A percentile compares a stretch with the other conserved stretches of the same genome.
Conservation (phyloP, 495 filamentous ascomycete species). For the Annulohypoxylon nitens region DNA sequence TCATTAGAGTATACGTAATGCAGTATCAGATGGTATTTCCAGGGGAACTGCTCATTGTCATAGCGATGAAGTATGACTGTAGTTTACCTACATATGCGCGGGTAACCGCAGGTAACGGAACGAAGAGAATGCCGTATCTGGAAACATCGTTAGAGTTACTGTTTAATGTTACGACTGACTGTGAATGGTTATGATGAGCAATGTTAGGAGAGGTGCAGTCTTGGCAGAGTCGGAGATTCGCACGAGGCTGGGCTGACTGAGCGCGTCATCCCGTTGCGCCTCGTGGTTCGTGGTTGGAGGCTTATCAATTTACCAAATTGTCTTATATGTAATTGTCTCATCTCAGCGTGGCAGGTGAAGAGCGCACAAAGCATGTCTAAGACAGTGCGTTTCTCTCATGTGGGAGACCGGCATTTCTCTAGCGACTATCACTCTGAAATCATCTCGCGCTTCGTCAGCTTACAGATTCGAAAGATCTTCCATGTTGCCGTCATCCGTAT, state of each 20-base stretch:
- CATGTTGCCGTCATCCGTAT: slow-evolving; percentile 13
- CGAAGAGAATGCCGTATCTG: slow-evolving; percentile 40
- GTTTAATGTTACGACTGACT: neutral
- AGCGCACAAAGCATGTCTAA: slow-evolving; percentile 15
- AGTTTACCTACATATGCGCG: neutral
- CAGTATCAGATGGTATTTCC: neutral
- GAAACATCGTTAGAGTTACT: slow-evolving; percentile 29
- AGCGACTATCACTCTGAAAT: neutral
- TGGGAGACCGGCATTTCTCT: neutral
- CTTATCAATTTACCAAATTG: neutral
- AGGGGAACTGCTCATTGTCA: neutral
- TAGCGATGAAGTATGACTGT: neutral
- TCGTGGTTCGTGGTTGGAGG: slow-evolving; percentile 22
- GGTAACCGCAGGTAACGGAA: neutral
- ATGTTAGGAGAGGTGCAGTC: slow-evolving; percentile 1
- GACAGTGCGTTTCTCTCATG: slow-evolving; percentile 13
- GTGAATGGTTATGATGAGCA: slow-evolving; percentile 15
- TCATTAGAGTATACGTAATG: slow-evolving; percentile 8
- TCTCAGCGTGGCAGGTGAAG: slow-evolving; percentile 15
- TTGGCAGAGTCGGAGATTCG: slow-evolving; percentile 20
- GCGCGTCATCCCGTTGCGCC: slow-evolving; percentile 2
- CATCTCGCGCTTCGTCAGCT: slow-evolving; percentile 35
- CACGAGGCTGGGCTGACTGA: slow-evolving; percentile 27
- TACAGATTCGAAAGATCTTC: slow-evolving; percentile 28
- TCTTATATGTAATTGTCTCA: slow-evolving; percentile 14